Evolutionary conservation across 805 yeast genomes (phyloP), one percentile per base, ranked within the genome.

Genomic region (Komagataella populi): DNA sequence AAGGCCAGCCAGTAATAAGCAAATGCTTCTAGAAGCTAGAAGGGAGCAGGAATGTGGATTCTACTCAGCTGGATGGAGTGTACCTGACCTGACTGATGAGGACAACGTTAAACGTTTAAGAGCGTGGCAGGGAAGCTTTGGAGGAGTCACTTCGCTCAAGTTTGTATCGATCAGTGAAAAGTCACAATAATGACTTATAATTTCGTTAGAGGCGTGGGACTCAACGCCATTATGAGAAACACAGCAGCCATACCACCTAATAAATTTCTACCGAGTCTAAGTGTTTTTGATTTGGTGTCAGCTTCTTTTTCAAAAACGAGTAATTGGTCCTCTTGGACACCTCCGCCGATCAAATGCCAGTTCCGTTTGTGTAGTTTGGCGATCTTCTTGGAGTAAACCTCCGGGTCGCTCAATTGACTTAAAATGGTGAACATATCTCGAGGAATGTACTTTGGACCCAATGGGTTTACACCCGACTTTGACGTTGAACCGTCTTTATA

Each of bases 71-170:
- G 99, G 99, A 0, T 67, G 73, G 66, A 69, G 72, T 48, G 71
- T 84, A 4, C 96, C 96, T 1, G 89, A 88, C 63, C 64, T 91
- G 55, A 70, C 81, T 3, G 82, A 81, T 56, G 67, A 64, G 44
- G 71, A 67, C 6, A 83, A 81, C 4, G 91, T 87, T 2, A 68
- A 70, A 44, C 67, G 71, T 43, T 67, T 91, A 56, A 74, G 82
- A 60, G 65, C 67, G 4, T 91, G 97, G 97, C 84, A 85, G 59
- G 90, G 93, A 23, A 80, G 86, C 8, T 70, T 78, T 59, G 96
- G 96, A 48, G 88, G 93, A 17, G 67, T 83, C 50, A 44, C 46
- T 44, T 44, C 20, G 3, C 46, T 44, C 46, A 44, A 18, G 14
- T 20, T 44, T 12, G 46, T 14, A 22, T 48, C 46, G 3, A 14